A percentile compares a stretch with the other conserved stretches of the same genome.
Evolutionary conservation across 805 yeast species (phyloP).

Genomic region (Yamadazyma takamatsuzukensis): DNA sequence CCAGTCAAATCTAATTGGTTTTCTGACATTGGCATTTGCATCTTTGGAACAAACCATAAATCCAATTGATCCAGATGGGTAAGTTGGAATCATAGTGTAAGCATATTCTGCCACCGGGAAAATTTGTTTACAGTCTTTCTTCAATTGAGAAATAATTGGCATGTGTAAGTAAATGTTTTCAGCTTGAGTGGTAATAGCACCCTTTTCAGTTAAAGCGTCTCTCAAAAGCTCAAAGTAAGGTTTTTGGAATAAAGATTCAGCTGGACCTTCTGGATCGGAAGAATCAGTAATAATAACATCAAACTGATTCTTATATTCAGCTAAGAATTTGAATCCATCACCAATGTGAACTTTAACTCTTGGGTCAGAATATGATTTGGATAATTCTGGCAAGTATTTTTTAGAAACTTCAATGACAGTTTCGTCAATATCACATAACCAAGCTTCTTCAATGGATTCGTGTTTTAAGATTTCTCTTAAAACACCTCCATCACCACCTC

Average conservation of each 20-base stretch:
- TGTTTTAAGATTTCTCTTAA: constrained; percentile 93
- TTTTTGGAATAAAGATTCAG: constrained; percentile 88
- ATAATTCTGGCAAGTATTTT: constrained; percentile 82
- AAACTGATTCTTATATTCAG: constrained; percentile 75
- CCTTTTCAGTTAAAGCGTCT: constrained; percentile 88
- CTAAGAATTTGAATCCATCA: constrained; percentile 95
- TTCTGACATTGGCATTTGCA: constrained; percentile 54
- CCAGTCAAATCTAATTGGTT: constrained; percentile 63
- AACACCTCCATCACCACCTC: constrained; percentile 99
- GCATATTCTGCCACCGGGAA: constrained; percentile 93
- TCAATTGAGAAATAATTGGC: constrained; percentile 76
- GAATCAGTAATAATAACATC: constrained; percentile 97
- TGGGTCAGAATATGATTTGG: constrained; percentile 80
- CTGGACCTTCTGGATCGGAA: constrained; percentile 98
- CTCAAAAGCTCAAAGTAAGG: constrained; percentile 81
- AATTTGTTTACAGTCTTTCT: constrained; percentile 74
- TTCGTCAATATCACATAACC: constrained; percentile 93
- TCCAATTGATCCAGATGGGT: constrained; percentile 97
- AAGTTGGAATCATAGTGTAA: constrained; percentile 91
- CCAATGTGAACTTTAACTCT: constrained; percentile 89
- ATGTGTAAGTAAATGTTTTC: constrained; percentile 93
- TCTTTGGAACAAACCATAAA: constrained; percentile 93
- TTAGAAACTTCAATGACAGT: constrained; percentile 85
- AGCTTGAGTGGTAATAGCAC: constrained; percentile 91
- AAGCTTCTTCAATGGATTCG: constrained; percentile 78